Evolutionary conservation across 2,329 filamentous ascomycete genomes (phyloP).

Genomic region (Nectriaceae sp.): DNA sequence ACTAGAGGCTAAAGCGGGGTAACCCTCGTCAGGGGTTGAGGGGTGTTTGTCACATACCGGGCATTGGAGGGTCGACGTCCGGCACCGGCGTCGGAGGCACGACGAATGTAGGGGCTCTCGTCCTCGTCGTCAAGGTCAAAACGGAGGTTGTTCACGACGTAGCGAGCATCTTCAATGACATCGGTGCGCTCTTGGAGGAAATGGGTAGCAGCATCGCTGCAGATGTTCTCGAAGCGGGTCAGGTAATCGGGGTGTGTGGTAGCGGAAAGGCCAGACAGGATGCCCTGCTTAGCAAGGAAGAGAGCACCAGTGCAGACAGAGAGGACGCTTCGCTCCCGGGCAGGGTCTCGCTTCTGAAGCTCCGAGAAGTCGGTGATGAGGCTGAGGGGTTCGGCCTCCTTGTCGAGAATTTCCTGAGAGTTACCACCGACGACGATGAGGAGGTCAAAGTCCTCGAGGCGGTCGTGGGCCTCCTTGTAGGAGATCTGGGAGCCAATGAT

Average conservation of each 20-base stretch:
- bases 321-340: conserved; percentile 78
- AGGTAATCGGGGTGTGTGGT: conserved; percentile 82
- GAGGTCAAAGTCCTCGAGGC: conserved; percentile 75
- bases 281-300: conserved; percentile 74
- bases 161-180: conserved; percentile 77
- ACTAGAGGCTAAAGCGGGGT: conserved; percentile 21
- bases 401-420: conserved; percentile 63
- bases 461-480: conserved; percentile 76
- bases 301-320: conserved; percentile 80
- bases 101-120: conserved; percentile 80
- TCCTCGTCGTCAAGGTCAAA: conserved; percentile 82
- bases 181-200: conserved; percentile 77
- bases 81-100: conserved; percentile 65
- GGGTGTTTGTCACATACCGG: conserved; percentile 46
- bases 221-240: conserved; percentile 79
- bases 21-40: background rate
- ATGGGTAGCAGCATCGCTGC: conserved; percentile 70
- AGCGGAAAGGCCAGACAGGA: conserved; percentile 76
- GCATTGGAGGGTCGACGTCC: conserved; percentile 62
- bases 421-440: conserved; percentile 77
- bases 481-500: conserved; percentile 73
- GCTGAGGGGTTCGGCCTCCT: conserved; percentile 67
- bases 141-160: conserved; percentile 88
- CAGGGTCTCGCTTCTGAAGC: conserved; percentile 76
- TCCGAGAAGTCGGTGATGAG: conserved; percentile 78